Evolutionary conservation across 164 flowering plant genomes (phyloP), one percentile per base, ranked within the genome.

Genomic region (Paratinospora sagittata): DNA sequence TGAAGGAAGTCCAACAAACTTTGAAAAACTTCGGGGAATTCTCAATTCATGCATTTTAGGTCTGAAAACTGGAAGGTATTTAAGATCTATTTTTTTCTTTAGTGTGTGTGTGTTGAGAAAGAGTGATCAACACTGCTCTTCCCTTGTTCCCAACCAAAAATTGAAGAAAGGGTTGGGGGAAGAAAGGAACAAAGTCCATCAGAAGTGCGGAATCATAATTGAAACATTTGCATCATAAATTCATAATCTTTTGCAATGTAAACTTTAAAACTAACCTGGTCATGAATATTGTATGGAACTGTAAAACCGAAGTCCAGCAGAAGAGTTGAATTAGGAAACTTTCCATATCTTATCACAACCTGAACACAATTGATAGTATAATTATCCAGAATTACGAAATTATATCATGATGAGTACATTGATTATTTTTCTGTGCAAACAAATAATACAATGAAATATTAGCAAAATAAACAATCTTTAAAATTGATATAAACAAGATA

Each of bases 241-340:
- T 19, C 24, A 62, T 65, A 65, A 27, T 41, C 2, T 26, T 36
- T 64, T 39, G 27, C 58, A 2, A 24, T 19, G 37, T 41, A 63
- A 33, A 52, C 39, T 16, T 30, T 13, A 39, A 67, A 41, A 73
- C 86, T 71, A 43, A 89, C 98, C 96, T 93, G 88, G 73, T 91
- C 98, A 81, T 86, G 79, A 16, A 75, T 76, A 80, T 93, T 91
- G 78, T 69, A 69, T 19, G 92, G 81, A 76, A 83, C 79, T 21
- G 97, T 84, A 81, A 93, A 91, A 21, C 98, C 98, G 78, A 89
- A 93, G 73, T 89, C 97, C 85, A 90, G 67, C 67, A 87, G 45
- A 63, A 93, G 87, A 19, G 87, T 81, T 65, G 88, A 84, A 77
- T 91, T 93, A 62, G 97, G 75, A 74, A 86, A 90, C 67, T 84